phyloP scores from a whole-genome alignment of 306 rosid species.

The Rosa chinensis region DNA sequence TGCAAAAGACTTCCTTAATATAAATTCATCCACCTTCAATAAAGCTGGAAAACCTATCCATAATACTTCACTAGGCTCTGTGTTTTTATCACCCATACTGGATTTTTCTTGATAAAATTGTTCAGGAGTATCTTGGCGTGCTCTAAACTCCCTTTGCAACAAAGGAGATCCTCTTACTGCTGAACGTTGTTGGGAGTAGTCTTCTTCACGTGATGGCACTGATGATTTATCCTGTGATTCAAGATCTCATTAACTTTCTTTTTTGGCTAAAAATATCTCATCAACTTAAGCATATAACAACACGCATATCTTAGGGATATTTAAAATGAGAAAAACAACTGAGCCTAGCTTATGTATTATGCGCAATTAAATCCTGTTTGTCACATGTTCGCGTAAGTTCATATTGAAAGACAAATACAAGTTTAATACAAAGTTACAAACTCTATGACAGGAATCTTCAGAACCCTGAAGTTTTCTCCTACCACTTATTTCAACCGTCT shows the following conservation, averaged over 20 bases:
- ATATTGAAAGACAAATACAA: not conserved
- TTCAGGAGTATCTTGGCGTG: conserved; percentile 59
- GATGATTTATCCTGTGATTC: conserved; percentile 79
- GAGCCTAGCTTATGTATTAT: not conserved
- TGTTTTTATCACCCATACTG: conserved; percentile 59
- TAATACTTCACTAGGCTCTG: conserved; percentile 91
- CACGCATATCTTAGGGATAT: conserved; percentile 1
- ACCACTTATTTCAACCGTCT: not conserved
- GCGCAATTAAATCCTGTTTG: not conserved
- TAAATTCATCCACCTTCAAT: conserved; percentile 76
- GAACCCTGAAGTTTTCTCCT: not conserved
- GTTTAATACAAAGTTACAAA: not conserved
- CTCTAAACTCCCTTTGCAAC: conserved; percentile 57
- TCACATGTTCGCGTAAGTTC: not conserved
- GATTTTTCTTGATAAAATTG: conserved; percentile 60
- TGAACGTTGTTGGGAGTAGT: conserved; percentile 49
- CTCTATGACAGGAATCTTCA: not conserved
- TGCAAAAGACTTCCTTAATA: conserved; percentile 73
- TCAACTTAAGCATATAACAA: conserved; percentile 32
- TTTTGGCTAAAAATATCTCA: conserved; percentile 19
- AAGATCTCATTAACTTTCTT: conserved; percentile 32
- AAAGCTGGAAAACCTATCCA: conserved; percentile 96
- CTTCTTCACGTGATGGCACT: conserved; percentile 51
- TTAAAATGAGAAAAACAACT: not conserved
- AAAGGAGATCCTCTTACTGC: conserved; percentile 67